Evolutionary conservation across 2,329 filamentous ascomycete genomes (phyloP).

Genomic region (Alternaria ethzedia): DNA sequence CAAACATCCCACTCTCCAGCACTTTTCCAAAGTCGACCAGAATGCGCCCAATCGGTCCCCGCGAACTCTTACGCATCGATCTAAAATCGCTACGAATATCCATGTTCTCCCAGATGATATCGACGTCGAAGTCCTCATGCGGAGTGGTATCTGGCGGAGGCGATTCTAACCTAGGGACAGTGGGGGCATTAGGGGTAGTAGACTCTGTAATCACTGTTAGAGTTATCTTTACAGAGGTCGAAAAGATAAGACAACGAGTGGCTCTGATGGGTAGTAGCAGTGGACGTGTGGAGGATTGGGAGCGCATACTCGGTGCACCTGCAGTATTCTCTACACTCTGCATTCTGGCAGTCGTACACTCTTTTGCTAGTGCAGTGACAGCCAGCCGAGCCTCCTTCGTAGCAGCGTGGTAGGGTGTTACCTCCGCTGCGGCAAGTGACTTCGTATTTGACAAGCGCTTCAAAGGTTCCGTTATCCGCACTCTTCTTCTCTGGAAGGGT

Average conservation of each 20-base stretch:
- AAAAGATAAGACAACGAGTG: not conserved
- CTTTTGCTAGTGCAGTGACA: not conserved
- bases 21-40: conserved; percentile 8
- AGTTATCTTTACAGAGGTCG: not conserved
- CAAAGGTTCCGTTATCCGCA: not conserved
- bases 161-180: not conserved
- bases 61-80: conserved; percentile 2
- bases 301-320: not conserved
- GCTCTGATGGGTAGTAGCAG: not conserved
- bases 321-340: not conserved
- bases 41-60: conserved; percentile 8
- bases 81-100: conserved; percentile 2
- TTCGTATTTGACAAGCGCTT: not conserved
- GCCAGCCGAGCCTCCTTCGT: conserved; percentile 2
- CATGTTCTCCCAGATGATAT: conserved; percentile 8
- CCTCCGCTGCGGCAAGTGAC: not conserved
- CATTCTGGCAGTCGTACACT: not conserved
- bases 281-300: not conserved
- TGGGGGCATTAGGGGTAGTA: not conserved
- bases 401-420: conserved; percentile 1
- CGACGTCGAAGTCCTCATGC: conserved; percentile 4
- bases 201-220: not conserved
- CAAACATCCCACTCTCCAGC: conserved; percentile 4
- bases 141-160: not conserved
- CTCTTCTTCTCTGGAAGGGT: not conserved